A percentile compares a stretch with the other conserved stretches of the same genome.
phyloP scores from a whole-genome alignment of 2,329 filamentous ascomycete species.

The Zasmidium citrigriseum region DNA sequence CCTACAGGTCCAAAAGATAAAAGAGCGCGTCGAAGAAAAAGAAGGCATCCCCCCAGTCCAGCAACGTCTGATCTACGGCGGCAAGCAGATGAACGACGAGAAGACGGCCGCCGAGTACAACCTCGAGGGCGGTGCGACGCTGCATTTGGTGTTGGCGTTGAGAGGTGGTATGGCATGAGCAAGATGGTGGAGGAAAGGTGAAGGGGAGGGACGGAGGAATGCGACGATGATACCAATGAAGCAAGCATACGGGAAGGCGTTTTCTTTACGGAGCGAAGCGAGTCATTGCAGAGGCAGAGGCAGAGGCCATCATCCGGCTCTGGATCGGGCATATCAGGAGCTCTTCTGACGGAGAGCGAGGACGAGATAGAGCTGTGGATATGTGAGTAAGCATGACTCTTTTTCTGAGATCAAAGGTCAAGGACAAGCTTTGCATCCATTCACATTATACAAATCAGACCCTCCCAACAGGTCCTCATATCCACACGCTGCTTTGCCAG shows the following conservation, averaged over 20 bases:
- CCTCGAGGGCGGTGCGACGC: slow-evolving; percentile 86
- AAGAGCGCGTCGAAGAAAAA: slow-evolving; percentile 98
- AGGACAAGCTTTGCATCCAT: not conserved
- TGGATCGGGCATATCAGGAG: too few relatives aligned
- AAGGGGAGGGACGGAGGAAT: not conserved
- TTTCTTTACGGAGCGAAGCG: not conserved
- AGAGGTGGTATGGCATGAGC: slow-evolving; percentile 64
- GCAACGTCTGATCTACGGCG: slow-evolving; percentile 92
- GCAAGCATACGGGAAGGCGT: slow-evolving; percentile 9
- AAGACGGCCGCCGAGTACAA: slow-evolving; percentile 89
- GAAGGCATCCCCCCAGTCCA: slow-evolving; percentile 97
- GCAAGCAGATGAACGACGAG: slow-evolving; percentile 98
- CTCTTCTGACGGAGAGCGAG: not conserved
- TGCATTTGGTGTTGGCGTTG: slow-evolving; percentile 93
- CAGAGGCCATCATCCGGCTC: too few relatives aligned
- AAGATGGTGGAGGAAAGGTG: slow-evolving; percentile 3
- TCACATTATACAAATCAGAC: not conserved
- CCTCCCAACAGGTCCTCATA: not conserved
- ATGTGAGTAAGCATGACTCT: not conserved
- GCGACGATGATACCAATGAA: slow-evolving; percentile 1
- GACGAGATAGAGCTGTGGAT: not conserved
- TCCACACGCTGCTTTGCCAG: not conserved
- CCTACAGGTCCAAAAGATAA: slow-evolving; percentile 83
- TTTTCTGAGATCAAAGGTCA: not conserved
- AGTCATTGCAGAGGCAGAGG: too few relatives aligned